Evolutionary conservation across 2,329 filamentous ascomycete genomes (phyloP).

Genomic region (Nigrospora osmanthi): DNA sequence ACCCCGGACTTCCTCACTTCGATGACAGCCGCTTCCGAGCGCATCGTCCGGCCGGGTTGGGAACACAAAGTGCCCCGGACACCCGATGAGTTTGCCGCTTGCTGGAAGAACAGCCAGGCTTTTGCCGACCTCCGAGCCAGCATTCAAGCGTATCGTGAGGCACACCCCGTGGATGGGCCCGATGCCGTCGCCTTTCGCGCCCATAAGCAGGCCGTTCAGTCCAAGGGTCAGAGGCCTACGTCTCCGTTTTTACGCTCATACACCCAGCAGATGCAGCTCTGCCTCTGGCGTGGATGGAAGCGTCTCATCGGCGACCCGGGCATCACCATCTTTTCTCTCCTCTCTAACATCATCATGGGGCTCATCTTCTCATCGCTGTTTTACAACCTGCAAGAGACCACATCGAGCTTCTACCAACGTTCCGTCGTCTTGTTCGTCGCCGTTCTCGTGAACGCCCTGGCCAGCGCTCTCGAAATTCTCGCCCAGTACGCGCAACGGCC

Average conservation of each 20-base stretch:
- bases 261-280: constrained; percentile 27
- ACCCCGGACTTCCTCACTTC: constrained; percentile 64
- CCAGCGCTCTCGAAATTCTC: constrained; percentile 46
- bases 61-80: constrained; percentile 57
- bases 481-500: constrained; percentile 34
- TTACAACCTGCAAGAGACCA: constrained; percentile 40
- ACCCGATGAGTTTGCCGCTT: constrained; percentile 57
- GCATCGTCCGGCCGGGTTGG: constrained; percentile 46
- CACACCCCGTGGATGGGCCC: constrained; percentile 33
- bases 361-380: constrained; percentile 57
- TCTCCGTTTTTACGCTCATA: constrained; percentile 48
- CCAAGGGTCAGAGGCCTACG: constrained; percentile 42
- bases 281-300: constrained; percentile 26
- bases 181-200: constrained; percentile 31
- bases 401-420: constrained; percentile 43
- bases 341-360: constrained; percentile 44
- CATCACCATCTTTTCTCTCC: constrained; percentile 39
- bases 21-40: constrained; percentile 57
- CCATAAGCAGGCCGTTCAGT: constrained; percentile 35
- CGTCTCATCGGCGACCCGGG: constrained; percentile 44
- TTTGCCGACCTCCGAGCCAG: constrained; percentile 33
- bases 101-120: constrained; percentile 37
- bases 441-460: constrained; percentile 50
- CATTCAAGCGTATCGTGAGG: constrained; percentile 40
- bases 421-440: constrained; percentile 54